Evolutionary conservation across 2,329 filamentous ascomycete genomes (phyloP), one percentile per base, ranked within the genome.

Genomic region (Lachnellula cervina): DNA sequence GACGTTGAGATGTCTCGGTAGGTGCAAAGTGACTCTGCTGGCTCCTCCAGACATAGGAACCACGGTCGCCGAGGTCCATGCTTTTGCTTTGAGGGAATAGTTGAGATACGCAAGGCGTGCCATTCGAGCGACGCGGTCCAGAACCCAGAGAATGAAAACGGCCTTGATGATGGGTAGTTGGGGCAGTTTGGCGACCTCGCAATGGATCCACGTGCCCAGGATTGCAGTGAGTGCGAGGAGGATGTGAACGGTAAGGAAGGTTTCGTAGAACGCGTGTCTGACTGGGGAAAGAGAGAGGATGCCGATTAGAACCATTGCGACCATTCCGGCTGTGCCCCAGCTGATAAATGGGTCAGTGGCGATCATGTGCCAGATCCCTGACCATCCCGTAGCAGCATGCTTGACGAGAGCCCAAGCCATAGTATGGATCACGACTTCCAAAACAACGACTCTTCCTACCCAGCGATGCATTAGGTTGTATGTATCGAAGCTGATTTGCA

Each of bases 181-280:
- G 14, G 82, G 72, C 34, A 90, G 75, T 4, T 77, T 72, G 28
- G 89, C 82, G 9, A 88, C 76, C 45, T 82, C 77, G 65, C 90
- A 84, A 75, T 97, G 94, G 38, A 92, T 76, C 80, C 86, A 94
- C 8, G 92, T 84, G 66, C 85, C 86, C 55, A 82, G 77, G 50
- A 97, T 81, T 48, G 78, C 76, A 52, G 89, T 68, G 37, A 87
- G 71, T 40, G 86, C 90, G 50, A 96, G 75, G 38, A 89, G 71
- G 64, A 96, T 91, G 74, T 97, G 94, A 32, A 87, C 73, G 69
- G 89, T 90, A 65, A 97, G 80, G 75, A 99, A 99, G 1, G 90
- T 95, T 75, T 99, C 94, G 75, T 99, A 99, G 70, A 96, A 97
- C 40, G 92, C 91, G 72, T 97, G 93, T 59, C 94, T 86, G 51